A percentile compares a stretch with the other conserved stretches of the same genome.
These are phyloP conservation scores for Macrotyloma uniflorum DNA, from an alignment of 306 rosid genomes.

Conservation along the genomic window DNA sequence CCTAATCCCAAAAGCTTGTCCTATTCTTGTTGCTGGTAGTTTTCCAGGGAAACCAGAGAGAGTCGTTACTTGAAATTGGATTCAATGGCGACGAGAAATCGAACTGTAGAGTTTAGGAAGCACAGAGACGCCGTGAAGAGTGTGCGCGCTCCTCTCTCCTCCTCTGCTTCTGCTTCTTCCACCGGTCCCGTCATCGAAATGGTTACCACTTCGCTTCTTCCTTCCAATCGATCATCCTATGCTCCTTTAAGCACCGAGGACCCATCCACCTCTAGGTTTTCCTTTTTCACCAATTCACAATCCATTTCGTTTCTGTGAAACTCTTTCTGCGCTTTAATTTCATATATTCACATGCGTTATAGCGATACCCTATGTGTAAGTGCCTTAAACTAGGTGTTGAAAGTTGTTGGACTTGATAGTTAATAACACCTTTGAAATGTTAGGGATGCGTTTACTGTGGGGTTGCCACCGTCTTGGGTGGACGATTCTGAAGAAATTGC, in stretches of 20 bases:
- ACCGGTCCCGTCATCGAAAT: constrained; percentile 76
- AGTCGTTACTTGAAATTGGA: background rate
- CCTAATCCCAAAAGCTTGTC: background rate
- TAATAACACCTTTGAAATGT: background rate
- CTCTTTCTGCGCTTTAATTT: background rate
- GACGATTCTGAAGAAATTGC: constrained; percentile 79
- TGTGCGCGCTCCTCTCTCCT: constrained; percentile 71
- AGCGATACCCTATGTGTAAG: background rate
- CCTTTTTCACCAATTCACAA: background rate
- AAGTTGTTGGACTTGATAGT: background rate
- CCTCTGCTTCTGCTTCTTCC: constrained; percentile 57
- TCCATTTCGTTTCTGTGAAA: background rate
- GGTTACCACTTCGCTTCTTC: constrained; percentile 64
- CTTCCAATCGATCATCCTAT: constrained; percentile 63
- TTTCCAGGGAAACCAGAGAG: background rate
- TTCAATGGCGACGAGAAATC: constrained; percentile 80
- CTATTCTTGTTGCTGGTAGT: background rate
- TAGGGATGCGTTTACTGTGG: constrained; percentile 73
- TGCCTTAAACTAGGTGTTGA: constrained; percentile 2
- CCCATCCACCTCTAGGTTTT: constrained; percentile 51
- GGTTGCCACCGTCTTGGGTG: constrained; percentile 85
- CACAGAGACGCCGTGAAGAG: constrained; percentile 81
- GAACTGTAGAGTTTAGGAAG: constrained; percentile 54
- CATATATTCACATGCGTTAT: background rate
- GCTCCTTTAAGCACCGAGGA: constrained; percentile 77